Evolutionary conservation across 2,329 filamentous ascomycete genomes (phyloP), one percentile per base, ranked within the genome.

Genomic region (Aspergillus versicolor): DNA sequence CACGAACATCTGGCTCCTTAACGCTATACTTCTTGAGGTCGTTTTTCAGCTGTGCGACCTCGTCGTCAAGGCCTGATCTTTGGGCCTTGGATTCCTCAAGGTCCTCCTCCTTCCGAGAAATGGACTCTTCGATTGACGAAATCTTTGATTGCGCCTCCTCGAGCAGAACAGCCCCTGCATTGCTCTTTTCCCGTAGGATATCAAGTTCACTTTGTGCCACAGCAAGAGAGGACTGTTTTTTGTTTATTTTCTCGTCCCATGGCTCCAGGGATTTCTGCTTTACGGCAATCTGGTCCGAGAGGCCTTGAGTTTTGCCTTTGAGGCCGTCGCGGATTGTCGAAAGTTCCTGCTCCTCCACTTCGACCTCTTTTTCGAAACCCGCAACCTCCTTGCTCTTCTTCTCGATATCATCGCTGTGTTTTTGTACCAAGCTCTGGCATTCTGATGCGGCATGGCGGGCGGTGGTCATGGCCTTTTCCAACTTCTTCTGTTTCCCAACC

Each of bases 211-310:
- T 96, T 72, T 96, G 90, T 1, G 94, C 92, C 11, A 99, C 92
- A 4, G 93, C 93, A 64, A 97, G 95, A 3, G 90, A 87, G 0
- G 92, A 97, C 69, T 94, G 89, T 73, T 96, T 97, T 70, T 96
- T 89, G 73, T 94, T 97, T 77, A 99, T 93, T 76, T 94, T 97
- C 63, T 92, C 92, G 65, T 89, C 92, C 94, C 94, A 99, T 0
- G 94, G 94, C 75, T 97, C 93, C 11, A 99, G 81, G 1, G 91
- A 88, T 75, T 95, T 97, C 70, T 99, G 94, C 76, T 96, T 97
- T 4, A 82, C 83, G 0, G 92, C 87, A 65, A 99, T 97, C 69
- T 97, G 84, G 65, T 99, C 92, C 0, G 93, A 97, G 60, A 97
- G 89, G 6, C 86, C 89, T 71, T 97, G 92, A 0, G 94, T 99